A percentile compares a stretch with the other conserved stretches of the same genome.
These are phyloP conservation scores for Botryotinia narcissicola DNA, from an alignment of 2,329 filamentous ascomycete species.

Conservation along the genomic window DNA sequence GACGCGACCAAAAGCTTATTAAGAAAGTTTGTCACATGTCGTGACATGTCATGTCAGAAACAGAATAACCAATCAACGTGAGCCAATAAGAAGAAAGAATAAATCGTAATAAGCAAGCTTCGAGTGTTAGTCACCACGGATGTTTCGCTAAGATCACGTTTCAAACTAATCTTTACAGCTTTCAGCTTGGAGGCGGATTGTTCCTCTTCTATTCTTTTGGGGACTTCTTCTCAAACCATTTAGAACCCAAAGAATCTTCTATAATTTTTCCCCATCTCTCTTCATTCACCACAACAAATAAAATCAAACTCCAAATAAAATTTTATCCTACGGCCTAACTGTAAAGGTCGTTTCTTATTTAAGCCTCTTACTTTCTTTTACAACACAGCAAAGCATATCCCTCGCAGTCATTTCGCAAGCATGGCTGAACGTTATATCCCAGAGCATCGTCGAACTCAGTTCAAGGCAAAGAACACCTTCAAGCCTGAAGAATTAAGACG, in stretches of 20 bases:
- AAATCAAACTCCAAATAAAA: conserved; percentile 5
- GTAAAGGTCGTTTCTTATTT: conserved; percentile 9
- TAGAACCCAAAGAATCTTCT: conserved; percentile 18
- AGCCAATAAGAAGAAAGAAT: background rate
- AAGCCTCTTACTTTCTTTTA: conserved; percentile 11
- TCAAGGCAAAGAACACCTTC: conserved; percentile 99
- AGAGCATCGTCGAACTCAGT: conserved; percentile 97
- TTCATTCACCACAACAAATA: conserved; percentile 13
- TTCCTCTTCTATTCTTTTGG: conserved; percentile 16
- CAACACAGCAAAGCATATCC: conserved; percentile 17
- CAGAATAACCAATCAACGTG: background rate
- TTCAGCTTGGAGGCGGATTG: conserved; percentile 14
- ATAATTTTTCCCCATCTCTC: conserved; percentile 19
- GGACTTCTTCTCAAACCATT: conserved; percentile 16
- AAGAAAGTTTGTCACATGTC: background rate
- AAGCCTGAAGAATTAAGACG: conserved; percentile 98
- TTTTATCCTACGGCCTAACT: conserved; percentile 24
- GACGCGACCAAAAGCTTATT: background rate
- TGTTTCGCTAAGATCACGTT: conserved; percentile 15
- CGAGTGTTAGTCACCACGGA: background rate
- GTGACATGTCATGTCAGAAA: background rate
- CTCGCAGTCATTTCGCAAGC: conserved; percentile 29
- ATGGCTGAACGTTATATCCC: conserved; percentile 99
- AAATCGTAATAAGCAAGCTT: background rate
- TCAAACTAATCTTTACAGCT: background rate